phyloP scores from a whole-genome alignment of 192 early-diverging fungal genomes.

The Coemansia reversa region DNA sequence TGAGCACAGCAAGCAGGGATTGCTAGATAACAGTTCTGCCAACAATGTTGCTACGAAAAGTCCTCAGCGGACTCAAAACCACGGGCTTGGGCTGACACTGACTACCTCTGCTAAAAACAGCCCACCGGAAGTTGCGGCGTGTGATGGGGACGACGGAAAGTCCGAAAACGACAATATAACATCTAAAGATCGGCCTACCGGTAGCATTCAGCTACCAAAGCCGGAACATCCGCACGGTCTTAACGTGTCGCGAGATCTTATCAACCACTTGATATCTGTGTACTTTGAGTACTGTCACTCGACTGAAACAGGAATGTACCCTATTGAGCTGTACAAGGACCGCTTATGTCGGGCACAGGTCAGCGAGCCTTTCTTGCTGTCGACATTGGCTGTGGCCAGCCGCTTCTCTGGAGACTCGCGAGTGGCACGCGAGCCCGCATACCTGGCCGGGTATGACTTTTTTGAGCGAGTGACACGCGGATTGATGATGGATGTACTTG shows the following conservation, averaged over 20 bases:
- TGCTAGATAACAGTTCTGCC: background rate
- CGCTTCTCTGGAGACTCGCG: slow-evolving; percentile 50
- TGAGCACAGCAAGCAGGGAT: background rate
- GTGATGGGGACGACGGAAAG: background rate
- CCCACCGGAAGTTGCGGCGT: background rate
- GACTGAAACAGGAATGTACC: slow-evolving; percentile 51
- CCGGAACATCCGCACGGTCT: slow-evolving; percentile 17
- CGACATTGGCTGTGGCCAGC: slow-evolving; percentile 48
- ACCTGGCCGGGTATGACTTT: slow-evolving; percentile 48
- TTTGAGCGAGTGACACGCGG: slow-evolving; percentile 46
- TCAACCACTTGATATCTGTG: slow-evolving; percentile 40
- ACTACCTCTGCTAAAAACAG: background rate
- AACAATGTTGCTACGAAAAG: background rate
- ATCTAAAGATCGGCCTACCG: background rate
- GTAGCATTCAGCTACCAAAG: slow-evolving; percentile 2
- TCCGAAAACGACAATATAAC: background rate
- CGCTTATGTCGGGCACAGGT: slow-evolving; percentile 46
- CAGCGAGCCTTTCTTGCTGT: slow-evolving; percentile 48
- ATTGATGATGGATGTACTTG: slow-evolving; percentile 50
- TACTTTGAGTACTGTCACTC: slow-evolving; percentile 50
- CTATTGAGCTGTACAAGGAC: slow-evolving; percentile 46
- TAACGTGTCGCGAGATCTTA: slow-evolving; percentile 47
- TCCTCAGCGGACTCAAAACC: background rate
- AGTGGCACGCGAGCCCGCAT: slow-evolving; percentile 42
- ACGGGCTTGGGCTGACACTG: background rate